These are phyloP conservation scores for Penicillium longicatenatum DNA, from an alignment of 495 filamentous ascomycete genomes.

Conservation along the genomic window DNA sequence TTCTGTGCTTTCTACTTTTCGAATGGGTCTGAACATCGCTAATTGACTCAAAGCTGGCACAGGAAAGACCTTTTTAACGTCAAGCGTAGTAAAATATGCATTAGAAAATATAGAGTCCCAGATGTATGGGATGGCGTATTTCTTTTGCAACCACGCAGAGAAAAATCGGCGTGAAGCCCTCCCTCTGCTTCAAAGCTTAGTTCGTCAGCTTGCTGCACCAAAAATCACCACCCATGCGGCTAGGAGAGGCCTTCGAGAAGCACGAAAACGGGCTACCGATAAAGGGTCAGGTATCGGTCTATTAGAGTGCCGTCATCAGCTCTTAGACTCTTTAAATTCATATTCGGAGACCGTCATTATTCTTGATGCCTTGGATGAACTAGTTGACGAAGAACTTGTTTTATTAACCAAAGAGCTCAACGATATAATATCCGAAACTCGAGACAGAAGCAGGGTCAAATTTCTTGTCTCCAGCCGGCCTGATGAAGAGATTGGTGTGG, in stretches of 20 bases:
- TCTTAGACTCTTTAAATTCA: neutral
- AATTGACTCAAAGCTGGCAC: neutral
- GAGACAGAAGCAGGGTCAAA: conserved; percentile 25
- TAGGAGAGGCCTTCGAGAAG: neutral
- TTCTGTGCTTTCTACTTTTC: neutral
- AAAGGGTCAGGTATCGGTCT: neutral
- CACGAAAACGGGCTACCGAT: neutral
- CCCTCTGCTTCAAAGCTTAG: neutral
- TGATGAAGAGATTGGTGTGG: conserved; percentile 32
- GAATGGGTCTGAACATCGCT: neutral
- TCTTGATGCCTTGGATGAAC: conserved; percentile 1
- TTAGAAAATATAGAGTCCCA: neutral
- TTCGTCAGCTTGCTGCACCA: neutral
- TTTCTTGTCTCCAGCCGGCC: conserved; percentile 51
- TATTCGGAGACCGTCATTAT: neutral
- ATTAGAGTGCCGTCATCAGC: neutral
- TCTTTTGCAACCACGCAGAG: conserved; percentile 1
- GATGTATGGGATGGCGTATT: neutral
- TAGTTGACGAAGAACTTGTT: neutral
- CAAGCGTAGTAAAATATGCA: neutral
- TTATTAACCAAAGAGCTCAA: neutral
- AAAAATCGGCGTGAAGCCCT: neutral
- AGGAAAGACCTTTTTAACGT: neutral
- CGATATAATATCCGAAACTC: neutral
- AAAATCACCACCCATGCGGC: neutral